These are phyloP conservation scores for Fusarium lyarnte DNA, from an alignment of 2,329 filamentous ascomycete genomes.

Conservation along the genomic window DNA sequence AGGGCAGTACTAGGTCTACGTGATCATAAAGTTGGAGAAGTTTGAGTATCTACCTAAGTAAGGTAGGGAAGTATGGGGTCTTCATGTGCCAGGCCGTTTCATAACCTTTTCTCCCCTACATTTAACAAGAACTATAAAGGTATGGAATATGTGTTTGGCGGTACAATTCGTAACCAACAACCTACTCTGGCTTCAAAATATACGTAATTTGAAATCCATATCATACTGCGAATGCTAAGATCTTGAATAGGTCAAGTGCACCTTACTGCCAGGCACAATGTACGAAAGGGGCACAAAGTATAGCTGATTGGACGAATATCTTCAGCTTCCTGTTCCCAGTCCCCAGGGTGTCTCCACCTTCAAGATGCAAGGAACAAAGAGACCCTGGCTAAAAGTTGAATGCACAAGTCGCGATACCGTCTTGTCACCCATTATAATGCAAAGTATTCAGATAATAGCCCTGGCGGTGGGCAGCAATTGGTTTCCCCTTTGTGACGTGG, in stretches of 20 bases:
- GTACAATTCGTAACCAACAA: background rate
- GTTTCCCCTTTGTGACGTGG: background rate
- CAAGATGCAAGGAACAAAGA: constrained; percentile 32
- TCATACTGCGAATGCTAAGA: background rate
- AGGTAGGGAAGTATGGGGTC: background rate
- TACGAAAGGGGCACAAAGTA: constrained; percentile 23
- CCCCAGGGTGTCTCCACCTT: constrained; percentile 26
- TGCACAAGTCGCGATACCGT: background rate
- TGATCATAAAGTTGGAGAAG: background rate
- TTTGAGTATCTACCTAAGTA: background rate
- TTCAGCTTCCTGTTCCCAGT: constrained; percentile 5
- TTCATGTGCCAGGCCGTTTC: background rate
- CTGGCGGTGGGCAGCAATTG: background rate
- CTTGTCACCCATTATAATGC: background rate
- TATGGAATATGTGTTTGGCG: background rate
- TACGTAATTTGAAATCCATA: background rate
- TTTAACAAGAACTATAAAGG: background rate
- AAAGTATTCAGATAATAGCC: background rate
- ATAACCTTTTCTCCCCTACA: background rate
- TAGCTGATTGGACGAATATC: constrained; percentile 7
- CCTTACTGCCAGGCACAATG: constrained; percentile 18
- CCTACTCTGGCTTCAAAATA: background rate
- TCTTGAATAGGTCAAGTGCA: constrained; percentile 1
- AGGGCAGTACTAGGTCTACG: background rate
- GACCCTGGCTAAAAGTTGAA: constrained; percentile 2